Conservation (phyloP, 1,284 basidiomycete genomes). For the Sutorius eximius region DNA sequence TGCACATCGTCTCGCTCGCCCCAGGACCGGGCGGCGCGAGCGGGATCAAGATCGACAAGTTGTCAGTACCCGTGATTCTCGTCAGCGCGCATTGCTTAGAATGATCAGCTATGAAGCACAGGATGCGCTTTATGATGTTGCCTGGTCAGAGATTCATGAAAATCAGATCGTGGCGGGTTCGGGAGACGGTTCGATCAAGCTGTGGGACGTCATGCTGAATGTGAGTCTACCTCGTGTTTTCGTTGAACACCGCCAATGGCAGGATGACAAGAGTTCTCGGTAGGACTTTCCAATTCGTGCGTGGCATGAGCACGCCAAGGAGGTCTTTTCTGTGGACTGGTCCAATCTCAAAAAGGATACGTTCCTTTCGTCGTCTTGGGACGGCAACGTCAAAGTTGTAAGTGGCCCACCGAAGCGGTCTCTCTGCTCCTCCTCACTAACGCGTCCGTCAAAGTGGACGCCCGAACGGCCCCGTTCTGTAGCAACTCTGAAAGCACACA, state of each 20-base stretch:
- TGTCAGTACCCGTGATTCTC: slow-evolving; percentile 44
- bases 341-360: slow-evolving; percentile 90
- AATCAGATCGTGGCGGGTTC: slow-evolving; percentile 89
- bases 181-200: slow-evolving; percentile 87
- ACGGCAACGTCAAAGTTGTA: slow-evolving; percentile 87
- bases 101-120: slow-evolving; percentile 83
- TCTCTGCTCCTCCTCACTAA: not conserved
- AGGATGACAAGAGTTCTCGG: slow-evolving; percentile 31
- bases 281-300: slow-evolving; percentile 87
- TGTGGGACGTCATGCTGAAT: slow-evolving; percentile 90
- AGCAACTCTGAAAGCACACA: slow-evolving; percentile 78
- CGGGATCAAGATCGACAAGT: slow-evolving; percentile 60
- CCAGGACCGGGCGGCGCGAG: slow-evolving; percentile 48
- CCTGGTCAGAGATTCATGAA: slow-evolving; percentile 93
- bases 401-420: slow-evolving; percentile 30
- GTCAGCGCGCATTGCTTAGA: slow-evolving; percentile 24
- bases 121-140: slow-evolving; percentile 89
- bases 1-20: slow-evolving; percentile 66
- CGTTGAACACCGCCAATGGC: slow-evolving; percentile 2
- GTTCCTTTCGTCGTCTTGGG: slow-evolving; percentile 92
- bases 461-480: slow-evolving; percentile 79
- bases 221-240: slow-evolving; percentile 47
- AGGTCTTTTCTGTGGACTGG: slow-evolving; percentile 97
- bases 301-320: slow-evolving; percentile 93
- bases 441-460: slow-evolving; percentile 66